Evolutionary conservation across 495 filamentous ascomycete genomes (phyloP), one percentile per base, ranked within the genome.

Genomic region (Penicillium ucsense): DNA sequence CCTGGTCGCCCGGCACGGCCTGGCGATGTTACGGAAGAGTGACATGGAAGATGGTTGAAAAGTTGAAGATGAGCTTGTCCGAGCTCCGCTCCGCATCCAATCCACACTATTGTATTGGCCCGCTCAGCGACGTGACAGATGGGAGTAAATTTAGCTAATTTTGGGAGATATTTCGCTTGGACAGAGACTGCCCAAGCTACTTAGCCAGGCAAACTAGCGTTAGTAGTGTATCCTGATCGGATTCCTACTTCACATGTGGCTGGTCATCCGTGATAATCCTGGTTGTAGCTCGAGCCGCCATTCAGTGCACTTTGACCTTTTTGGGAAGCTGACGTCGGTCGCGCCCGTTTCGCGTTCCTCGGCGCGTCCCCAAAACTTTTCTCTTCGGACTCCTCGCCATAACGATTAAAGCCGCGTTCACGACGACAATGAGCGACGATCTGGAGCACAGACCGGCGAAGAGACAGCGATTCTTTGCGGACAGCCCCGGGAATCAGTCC

Each of bases 381-480:
- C 30, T 30, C 45, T 46, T 46, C 11, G 43, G 31, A 31, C 35
- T 31, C 31, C 12, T 30, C 32, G 42, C 39, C 43, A 12, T 32
- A 35, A 8, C 40, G 36, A 30, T 35, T n/a, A 35, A 35, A 3
- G 54, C 31, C 41, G 40, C 41, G 31, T 46, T 45, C 46, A 46
- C 50, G 41, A 53, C 48, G 42, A 60, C 38, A 47, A 62, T 64
- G 56, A 57, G 46, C 41, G 53, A 62, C 20, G 49, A 61, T 46
- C 33, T 49, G 29, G 50, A 54, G 34, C 48, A 82, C 39, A 77
- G 81, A 20, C 88, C 88, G 4, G 65, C 64, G 35, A 95, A 95
- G 72, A 89, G 83, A 65, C 74, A 83, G 46, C 82, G 89, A 29
- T 94, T 94, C 64, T 89, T 94, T 57, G 70, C 72, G 3, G 85